A percentile compares a stretch with the other conserved stretches of the same genome.
phyloP scores from a whole-genome alignment of 2,329 filamentous ascomycete species.

The Xylaria sp. region DNA sequence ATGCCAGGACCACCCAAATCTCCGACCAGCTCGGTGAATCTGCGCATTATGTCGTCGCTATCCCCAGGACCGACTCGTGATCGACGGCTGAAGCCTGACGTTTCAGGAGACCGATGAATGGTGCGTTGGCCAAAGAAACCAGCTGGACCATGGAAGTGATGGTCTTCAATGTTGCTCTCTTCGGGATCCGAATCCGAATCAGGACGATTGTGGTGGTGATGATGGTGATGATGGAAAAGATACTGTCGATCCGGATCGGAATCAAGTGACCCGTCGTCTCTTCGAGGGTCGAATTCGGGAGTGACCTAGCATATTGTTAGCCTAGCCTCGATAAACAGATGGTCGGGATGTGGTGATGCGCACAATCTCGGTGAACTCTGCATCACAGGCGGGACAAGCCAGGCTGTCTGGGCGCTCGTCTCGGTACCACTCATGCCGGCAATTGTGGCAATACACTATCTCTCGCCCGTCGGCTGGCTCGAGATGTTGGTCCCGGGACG shows the following conservation, averaged over 20 bases:
- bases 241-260: conserved; percentile 47
- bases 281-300: conserved; percentile 71
- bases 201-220: conserved; percentile 28
- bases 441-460: conserved; percentile 87
- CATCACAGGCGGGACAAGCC: conserved; percentile 79
- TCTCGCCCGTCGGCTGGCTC: conserved; percentile 68
- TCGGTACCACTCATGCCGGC: conserved; percentile 82
- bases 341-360: conserved; percentile 49
- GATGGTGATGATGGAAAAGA: conserved; percentile 33
- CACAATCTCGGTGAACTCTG: conserved; percentile 89
- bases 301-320: conserved; percentile 58
- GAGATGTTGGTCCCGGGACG: conserved; percentile 56
- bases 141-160: conserved; percentile 54
- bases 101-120: conserved; percentile 46
- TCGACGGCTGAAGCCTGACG: conserved; percentile 30
- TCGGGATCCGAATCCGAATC: conserved; percentile 66
- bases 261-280: conserved; percentile 44
- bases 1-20: conserved; percentile 40
- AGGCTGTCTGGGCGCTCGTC: conserved; percentile 70
- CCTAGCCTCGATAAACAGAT: conserved; percentile 39
- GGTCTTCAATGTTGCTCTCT: conserved; percentile 68
- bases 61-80: conserved; percentile 41
- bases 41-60: conserved; percentile 51
- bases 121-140: conserved; percentile 56
- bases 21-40: conserved; percentile 53